Evolutionary conservation across 1,284 basidiomycete genomes (phyloP).

Genomic region (Coriolopsis trogii): DNA sequence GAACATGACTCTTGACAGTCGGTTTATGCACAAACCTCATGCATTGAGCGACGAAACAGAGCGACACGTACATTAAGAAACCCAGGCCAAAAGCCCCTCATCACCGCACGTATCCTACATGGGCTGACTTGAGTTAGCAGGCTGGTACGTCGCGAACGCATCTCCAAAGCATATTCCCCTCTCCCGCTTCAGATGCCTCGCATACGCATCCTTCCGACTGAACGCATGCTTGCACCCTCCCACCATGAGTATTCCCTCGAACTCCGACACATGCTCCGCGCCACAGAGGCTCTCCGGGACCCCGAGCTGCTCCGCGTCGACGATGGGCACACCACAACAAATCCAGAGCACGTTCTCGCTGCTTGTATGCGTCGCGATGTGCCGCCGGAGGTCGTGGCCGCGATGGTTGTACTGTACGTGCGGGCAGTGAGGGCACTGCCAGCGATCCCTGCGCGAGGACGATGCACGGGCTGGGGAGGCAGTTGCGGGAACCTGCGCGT

Average conservation of each 20-base stretch:
- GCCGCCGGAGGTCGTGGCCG: constrained; percentile 54
- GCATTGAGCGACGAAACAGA: too few species aligned
- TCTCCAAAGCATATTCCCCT: constrained; percentile 43
- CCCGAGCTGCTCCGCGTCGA: constrained; percentile 36
- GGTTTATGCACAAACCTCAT: too few species aligned
- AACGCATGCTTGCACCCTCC: constrained; percentile 56
- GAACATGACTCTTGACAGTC: too few species aligned
- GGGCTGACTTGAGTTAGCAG: too few species aligned
- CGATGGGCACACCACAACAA: constrained; percentile 44
- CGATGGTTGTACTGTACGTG: constrained; percentile 42
- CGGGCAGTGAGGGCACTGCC: constrained; percentile 15
- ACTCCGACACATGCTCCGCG: constrained; percentile 33
- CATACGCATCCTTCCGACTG: constrained; percentile 58
- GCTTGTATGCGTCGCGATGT: constrained; percentile 52
- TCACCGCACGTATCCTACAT: too few species aligned
- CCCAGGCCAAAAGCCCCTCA: too few species aligned
- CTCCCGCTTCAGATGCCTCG: constrained; percentile 52
- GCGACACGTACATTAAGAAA: too few species aligned
- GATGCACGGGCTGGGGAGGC: not conserved
- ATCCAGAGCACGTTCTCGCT: constrained; percentile 35
- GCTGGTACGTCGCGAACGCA: constrained; percentile 7
- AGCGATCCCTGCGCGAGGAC: not conserved
- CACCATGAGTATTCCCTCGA: constrained; percentile 40
- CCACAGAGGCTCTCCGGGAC: constrained; percentile 22
- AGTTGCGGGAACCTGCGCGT: too few species aligned